These are phyloP conservation scores for Brassica hybrid DNA, from an alignment of 441 rosid species.

Conservation along the genomic window DNA sequence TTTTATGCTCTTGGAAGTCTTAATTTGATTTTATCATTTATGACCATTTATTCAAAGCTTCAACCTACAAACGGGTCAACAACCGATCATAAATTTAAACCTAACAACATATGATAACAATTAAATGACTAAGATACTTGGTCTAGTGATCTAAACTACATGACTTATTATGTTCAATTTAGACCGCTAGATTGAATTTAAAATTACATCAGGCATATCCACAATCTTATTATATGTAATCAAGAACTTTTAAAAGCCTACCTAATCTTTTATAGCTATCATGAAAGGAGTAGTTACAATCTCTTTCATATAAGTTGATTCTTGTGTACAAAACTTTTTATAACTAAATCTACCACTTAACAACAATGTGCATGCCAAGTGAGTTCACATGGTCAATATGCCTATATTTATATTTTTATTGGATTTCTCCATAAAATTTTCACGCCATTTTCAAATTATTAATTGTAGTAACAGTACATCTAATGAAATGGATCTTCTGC, in stretches of 20 bases:
- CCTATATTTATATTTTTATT: neutral
- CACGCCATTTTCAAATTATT: neutral
- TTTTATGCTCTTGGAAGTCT: conserved; percentile 30
- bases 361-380: conserved; percentile 24
- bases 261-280: neutral
- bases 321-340: conserved; percentile 8
- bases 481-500: conserved; percentile 1
- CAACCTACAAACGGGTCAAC: conserved; percentile 43
- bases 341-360: conserved; percentile 27
- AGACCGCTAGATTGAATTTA: conserved; percentile 8
- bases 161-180: conserved; percentile 27
- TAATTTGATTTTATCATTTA: conserved; percentile 37
- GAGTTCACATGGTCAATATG: conserved; percentile 31
- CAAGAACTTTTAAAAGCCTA: neutral
- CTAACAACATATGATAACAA: conserved; percentile 34
- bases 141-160: conserved; percentile 27
- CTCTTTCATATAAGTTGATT: conserved; percentile 16
- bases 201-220: neutral
- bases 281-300: conserved; percentile 25
- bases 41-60: conserved; percentile 33
- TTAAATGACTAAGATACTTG: conserved; percentile 23
- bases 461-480: conserved; percentile 3
- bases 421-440: neutral
- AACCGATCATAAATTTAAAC: conserved; percentile 32
- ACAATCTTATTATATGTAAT: neutral